These are phyloP conservation scores for Mangifera indica DNA, from an alignment of 345 rosid genomes.

Conservation along the genomic window DNA sequence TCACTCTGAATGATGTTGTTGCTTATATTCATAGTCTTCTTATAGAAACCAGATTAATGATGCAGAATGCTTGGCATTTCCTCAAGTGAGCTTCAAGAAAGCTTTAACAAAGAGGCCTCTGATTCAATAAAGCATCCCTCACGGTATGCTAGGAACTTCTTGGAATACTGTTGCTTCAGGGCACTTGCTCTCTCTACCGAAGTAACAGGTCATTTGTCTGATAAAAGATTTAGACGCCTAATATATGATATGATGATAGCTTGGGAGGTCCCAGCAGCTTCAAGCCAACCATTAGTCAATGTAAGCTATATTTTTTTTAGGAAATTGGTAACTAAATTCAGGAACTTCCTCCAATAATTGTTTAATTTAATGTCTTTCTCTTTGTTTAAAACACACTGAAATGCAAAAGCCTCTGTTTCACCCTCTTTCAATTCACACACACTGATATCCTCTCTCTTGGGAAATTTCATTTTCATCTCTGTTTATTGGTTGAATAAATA, in stretches of 20 bases:
- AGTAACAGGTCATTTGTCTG: slow-evolving; percentile 67
- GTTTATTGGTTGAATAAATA: neutral
- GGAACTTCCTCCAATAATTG: neutral
- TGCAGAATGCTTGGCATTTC: slow-evolving; percentile 77
- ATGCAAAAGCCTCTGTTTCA: neutral
- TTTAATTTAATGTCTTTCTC: neutral
- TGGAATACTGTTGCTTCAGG: slow-evolving; percentile 91
- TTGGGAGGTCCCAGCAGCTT: slow-evolving; percentile 79
- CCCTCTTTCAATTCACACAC: neutral
- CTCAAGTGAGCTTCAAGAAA: slow-evolving; percentile 60
- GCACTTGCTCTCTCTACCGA: slow-evolving; percentile 71
- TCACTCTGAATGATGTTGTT: slow-evolving; percentile 9
- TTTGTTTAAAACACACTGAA: neutral
- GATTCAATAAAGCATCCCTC: slow-evolving; percentile 74
- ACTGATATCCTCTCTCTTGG: neutral
- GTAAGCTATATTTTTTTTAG: slow-evolving; percentile 38
- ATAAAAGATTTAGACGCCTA: slow-evolving; percentile 75
- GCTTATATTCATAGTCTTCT: slow-evolving; percentile 13
- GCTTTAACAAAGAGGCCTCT: slow-evolving; percentile 76
- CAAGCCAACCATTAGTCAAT: slow-evolving; percentile 56
- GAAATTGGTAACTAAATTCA: neutral
- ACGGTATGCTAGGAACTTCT: slow-evolving; percentile 75
- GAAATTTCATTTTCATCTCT: neutral
- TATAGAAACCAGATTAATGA: slow-evolving; percentile 21
- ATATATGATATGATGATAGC: slow-evolving; percentile 96